Percentiles rank a stretch among this genome's conserved stretches.
Conservation (phyloP, 1,284 basidiomycete genomes). For the Moesziomyces sp. region DNA sequence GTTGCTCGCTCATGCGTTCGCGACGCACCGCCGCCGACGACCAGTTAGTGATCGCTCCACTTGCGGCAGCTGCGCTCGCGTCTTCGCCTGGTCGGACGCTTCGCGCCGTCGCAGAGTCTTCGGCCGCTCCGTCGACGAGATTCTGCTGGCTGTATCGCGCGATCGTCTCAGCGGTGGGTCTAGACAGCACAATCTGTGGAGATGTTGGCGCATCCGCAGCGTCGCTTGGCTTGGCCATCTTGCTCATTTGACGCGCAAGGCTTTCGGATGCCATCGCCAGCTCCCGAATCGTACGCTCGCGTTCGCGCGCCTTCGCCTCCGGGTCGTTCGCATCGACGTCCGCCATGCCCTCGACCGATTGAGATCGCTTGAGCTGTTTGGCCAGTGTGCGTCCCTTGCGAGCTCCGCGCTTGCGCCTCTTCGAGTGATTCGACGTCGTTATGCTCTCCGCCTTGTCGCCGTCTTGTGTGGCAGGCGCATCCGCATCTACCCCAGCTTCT, state of each 20-base stretch:
- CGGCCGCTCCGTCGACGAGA: constrained; percentile 11
- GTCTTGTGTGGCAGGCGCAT: constrained; percentile 2
- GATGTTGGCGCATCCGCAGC: constrained; percentile 12
- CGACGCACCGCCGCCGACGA: constrained; percentile 46
- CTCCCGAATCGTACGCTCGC: constrained; percentile 49
- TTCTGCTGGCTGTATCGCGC: constrained; percentile 35
- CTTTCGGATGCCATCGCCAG: constrained; percentile 52
- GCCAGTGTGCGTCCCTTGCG: constrained; percentile 53
- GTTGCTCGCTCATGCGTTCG: constrained; percentile 52
- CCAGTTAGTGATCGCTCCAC: constrained; percentile 34
- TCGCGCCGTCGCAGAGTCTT: background rate
- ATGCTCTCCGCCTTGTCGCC: constrained; percentile 27
- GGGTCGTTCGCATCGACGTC: constrained; percentile 26
- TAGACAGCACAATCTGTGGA: constrained; percentile 27
- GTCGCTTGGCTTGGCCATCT: constrained; percentile 48
- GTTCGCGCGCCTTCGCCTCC: constrained; percentile 24
- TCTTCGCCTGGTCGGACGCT: constrained; percentile 5
- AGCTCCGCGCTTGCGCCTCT: constrained; percentile 54
- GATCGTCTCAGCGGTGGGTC: constrained; percentile 43
- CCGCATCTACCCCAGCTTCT: constrained; percentile 5
- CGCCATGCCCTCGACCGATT: constrained; percentile 48
- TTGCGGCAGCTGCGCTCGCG: constrained; percentile 5
- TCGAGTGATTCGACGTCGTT: constrained; percentile 45
- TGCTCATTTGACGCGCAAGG: constrained; percentile 57
- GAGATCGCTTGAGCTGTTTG: constrained; percentile 55